Evolutionary conservation across 2,329 filamentous ascomycete species (phyloP), one percentile per base, ranked within the genome.

Genomic region (Ophiocordyceps camponoti-floridani): DNA sequence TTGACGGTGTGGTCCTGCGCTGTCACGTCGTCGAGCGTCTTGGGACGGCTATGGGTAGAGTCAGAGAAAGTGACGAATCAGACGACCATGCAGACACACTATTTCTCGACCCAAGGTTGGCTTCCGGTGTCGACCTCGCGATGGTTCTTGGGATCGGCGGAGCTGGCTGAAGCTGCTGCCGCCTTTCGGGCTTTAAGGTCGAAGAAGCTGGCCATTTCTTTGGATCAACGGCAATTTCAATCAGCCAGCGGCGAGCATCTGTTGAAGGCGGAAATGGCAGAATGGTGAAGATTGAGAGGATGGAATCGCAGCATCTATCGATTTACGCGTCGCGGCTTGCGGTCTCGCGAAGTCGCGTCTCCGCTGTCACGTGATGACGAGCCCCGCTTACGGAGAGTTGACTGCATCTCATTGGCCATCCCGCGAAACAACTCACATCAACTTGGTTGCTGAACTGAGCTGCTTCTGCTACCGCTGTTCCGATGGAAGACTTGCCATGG

Each of bases 91-190:
- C 2, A 10, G 10, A 35, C 73, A 50, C 69, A 94, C 89, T 95
- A 96, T 84, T 96, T 96, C 69, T 96, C 91, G 44, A 96, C 89
- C 91, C 91, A 98, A 55, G 91, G 91, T 58, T 95, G 89, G 9
- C 55, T 53, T 79, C 70, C 56, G 75, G 74, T 52, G 72, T 81
- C 56, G 69, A 72, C 47, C 67, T 73, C 53, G 51, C 72, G 73
- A 48, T 79, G 72, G 45, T 70, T 62, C 62, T 89, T 94, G 44
- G 72, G 72, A 41, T 81, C 77, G 18, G 73, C 63, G 47, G 65
- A 59, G 43, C 71, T 72, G 60, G 76, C 82, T 38, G 75, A 68
- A 2, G 80, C 76, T 13, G 83, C 79, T 11, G 79, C 83, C 45
- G 82, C 83, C 58, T 86, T 86, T 33, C 89, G 79, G 45, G 89